A percentile compares a stretch with the other conserved stretches of the same genome.
Conservation (phyloP, 345 rosid species). For the Melaleuca alternifolia region DNA sequence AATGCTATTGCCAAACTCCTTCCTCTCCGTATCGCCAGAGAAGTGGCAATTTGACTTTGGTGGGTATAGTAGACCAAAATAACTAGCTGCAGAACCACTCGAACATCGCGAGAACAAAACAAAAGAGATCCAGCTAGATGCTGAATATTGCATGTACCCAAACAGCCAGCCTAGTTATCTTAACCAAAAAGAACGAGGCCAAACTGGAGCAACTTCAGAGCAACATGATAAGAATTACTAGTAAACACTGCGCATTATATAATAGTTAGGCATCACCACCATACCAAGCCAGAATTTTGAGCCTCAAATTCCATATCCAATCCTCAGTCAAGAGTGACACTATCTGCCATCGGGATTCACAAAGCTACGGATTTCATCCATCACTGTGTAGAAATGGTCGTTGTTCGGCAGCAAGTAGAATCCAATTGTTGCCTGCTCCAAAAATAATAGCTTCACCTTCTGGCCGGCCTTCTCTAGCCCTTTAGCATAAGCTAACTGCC, state of each 20-base stretch:
- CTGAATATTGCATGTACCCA: slow-evolving; percentile 15
- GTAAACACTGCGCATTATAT: slow-evolving; percentile 17
- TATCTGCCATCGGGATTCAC: slow-evolving; percentile 32
- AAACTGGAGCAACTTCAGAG: neutral
- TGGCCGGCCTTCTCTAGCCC: slow-evolving; percentile 70
- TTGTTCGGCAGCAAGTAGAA: slow-evolving; percentile 83
- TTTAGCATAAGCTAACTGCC: slow-evolving; percentile 69
- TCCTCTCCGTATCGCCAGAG: neutral
- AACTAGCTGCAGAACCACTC: slow-evolving; percentile 3
- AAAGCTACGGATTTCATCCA: slow-evolving; percentile 66
- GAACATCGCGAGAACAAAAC: neutral
- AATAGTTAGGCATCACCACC: neutral
- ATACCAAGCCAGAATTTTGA: neutral
- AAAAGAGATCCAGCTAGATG: slow-evolving; percentile 24
- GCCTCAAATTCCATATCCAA: slow-evolving; percentile 17
- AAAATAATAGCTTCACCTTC: slow-evolving; percentile 50
- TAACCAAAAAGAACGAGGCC: slow-evolving; percentile 3
- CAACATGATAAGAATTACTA: slow-evolving; percentile 9
- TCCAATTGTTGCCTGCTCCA: slow-evolving; percentile 78
- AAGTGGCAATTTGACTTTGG: slow-evolving; percentile 2
- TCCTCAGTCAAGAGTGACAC: slow-evolving; percentile 3
- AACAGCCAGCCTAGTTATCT: slow-evolving; percentile 2
- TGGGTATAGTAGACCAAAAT: slow-evolving; percentile 16
- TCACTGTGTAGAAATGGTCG: slow-evolving; percentile 56
- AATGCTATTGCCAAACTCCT: slow-evolving; percentile 11